These are phyloP conservation scores for Morella rubra DNA, from an alignment of 306 rosid genomes.

Conservation along the genomic window DNA sequence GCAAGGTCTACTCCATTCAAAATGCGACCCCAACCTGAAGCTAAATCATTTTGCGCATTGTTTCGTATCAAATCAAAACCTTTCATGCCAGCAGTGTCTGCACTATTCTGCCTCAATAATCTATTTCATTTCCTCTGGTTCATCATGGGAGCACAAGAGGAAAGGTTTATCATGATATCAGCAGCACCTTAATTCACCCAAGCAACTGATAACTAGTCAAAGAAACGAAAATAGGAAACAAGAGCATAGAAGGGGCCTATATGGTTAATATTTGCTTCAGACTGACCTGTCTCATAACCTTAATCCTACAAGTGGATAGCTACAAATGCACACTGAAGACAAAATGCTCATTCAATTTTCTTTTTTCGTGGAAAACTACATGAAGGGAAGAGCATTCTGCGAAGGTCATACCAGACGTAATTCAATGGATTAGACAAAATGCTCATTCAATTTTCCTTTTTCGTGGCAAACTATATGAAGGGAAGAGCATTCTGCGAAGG, in stretches of 20 bases:
- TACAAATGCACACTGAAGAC: no score
- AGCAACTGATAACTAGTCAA: neutral
- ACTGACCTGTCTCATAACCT: neutral
- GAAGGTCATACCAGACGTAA: neutral
- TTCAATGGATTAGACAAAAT: no score
- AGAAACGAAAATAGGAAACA: neutral
- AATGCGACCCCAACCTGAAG: slow-evolving; percentile 10
- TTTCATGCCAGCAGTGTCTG: slow-evolving; percentile 10
- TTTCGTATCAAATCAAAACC: neutral
- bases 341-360: neutral
- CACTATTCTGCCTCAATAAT: slow-evolving; percentile 1
- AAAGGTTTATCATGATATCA: neutral
- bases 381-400: neutral
- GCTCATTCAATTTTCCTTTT: neutral
- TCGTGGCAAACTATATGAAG: neutral
- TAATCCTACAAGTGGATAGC: no score
- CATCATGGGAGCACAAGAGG: no score
- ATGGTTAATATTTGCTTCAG: neutral
- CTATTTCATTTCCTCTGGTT: neutral
- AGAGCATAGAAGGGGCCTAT: neutral
- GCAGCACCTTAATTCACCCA: neutral
- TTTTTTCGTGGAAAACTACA: neutral
- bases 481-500: neutral
- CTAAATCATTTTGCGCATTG: neutral
- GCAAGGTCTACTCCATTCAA: slow-evolving; percentile 5